Percentiles rank a stretch among this genome's conserved stretches.
Evolutionary conservation across 2,329 filamentous ascomycete genomes (phyloP).

Genomic region (Lasiodiplodia citricola): DNA sequence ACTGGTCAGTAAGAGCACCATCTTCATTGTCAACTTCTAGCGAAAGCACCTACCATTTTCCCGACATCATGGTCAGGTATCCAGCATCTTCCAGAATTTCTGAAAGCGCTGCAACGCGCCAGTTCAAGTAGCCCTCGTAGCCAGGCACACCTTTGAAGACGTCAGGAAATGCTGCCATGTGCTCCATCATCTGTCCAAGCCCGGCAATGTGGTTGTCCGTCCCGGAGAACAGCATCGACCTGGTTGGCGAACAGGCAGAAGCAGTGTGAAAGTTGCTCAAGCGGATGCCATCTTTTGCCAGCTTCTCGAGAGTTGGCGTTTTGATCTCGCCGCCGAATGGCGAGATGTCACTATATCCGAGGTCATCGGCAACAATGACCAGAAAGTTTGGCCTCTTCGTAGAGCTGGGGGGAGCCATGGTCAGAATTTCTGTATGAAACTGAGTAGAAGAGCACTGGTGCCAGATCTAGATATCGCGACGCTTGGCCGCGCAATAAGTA

Average conservation of each 20-base stretch:
- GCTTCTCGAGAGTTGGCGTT: conserved; percentile 63
- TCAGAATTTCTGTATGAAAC: no score
- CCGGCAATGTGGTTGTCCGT: conserved; percentile 66
- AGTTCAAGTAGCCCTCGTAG: conserved; percentile 68
- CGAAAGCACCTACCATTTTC: conserved; percentile 32
- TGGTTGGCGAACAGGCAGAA: conserved; percentile 67
- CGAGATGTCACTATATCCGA: conserved; percentile 64
- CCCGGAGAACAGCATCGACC: conserved; percentile 70
- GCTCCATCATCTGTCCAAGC: conserved; percentile 63
- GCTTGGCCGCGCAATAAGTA: no score
- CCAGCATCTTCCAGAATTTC: conserved; percentile 59
- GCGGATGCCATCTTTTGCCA: conserved; percentile 57
- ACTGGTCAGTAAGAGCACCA: no score
- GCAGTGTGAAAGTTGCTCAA: conserved; percentile 70
- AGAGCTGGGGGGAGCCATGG: conserved; percentile 27
- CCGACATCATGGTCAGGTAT: conserved; percentile 30
- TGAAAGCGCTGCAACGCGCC: conserved; percentile 62
- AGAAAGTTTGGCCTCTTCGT: conserved; percentile 63
- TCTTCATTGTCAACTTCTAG: conserved; percentile 22
- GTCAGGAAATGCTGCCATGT: conserved; percentile 53
- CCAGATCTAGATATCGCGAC: no score
- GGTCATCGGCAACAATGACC: conserved; percentile 63
- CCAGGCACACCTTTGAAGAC: conserved; percentile 60
- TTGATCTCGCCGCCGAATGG: conserved; percentile 65
- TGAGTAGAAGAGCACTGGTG: neutral